These are phyloP conservation scores for Leccinum angustisporum DNA, from an alignment of 1,284 basidiomycete species.

Conservation along the genomic window DNA sequence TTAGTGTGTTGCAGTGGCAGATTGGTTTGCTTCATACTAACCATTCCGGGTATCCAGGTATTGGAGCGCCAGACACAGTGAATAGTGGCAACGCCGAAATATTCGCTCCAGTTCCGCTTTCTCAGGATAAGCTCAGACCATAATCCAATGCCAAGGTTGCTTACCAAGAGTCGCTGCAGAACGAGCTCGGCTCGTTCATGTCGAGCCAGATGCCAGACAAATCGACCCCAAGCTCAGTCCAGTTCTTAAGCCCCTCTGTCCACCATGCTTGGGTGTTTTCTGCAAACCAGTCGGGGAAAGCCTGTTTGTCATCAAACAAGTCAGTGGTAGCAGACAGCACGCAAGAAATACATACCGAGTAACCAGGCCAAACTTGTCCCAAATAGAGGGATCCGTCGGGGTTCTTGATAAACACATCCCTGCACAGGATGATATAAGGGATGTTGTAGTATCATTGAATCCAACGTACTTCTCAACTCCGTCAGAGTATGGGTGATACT, in stretches of 20 bases:
- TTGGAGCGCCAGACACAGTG: constrained; percentile 48
- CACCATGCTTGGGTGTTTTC: constrained; percentile 57
- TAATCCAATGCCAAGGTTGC: constrained; percentile 15
- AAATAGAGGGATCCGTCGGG: constrained; percentile 65
- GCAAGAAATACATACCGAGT: constrained; percentile 36
- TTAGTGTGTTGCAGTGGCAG: background rate
- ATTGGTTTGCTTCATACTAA: constrained; percentile 24
- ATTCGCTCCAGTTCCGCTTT: constrained; percentile 54
- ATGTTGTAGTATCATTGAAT: background rate
- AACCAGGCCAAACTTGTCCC: constrained; percentile 65
- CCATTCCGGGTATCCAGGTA: constrained; percentile 64
- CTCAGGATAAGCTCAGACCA: constrained; percentile 7
- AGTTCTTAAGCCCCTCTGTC: constrained; percentile 60
- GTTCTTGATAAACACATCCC: constrained; percentile 65
- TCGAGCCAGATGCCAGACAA: constrained; percentile 77
- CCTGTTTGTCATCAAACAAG: constrained; percentile 27
- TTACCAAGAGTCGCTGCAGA: constrained; percentile 64
- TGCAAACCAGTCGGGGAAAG: constrained; percentile 72
- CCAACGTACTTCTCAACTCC: constrained; percentile 41
- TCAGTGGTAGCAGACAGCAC: background rate
- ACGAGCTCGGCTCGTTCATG: constrained; percentile 70
- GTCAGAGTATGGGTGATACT: constrained; percentile 48
- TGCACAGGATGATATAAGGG: constrained; percentile 22
- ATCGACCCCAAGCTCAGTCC: constrained; percentile 55
- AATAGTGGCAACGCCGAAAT: constrained; percentile 34